Conservation (phyloP, 306 rosid genomes). For the Gastrolobium bilobum region DNA sequence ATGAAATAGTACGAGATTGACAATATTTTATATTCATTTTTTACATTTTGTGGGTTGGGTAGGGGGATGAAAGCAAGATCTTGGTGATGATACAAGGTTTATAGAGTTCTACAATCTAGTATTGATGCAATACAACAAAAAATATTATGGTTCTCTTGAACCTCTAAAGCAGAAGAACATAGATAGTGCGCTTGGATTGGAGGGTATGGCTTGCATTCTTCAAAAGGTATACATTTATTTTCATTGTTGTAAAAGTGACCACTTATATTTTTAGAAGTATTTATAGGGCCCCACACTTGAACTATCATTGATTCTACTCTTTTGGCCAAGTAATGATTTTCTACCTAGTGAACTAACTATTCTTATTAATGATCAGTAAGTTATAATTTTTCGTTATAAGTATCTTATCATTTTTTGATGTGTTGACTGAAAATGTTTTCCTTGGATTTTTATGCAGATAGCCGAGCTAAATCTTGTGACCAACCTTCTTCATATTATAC, state of each 20-base stretch:
- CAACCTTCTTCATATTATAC: too few species aligned
- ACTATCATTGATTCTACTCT: conserved; percentile 1
- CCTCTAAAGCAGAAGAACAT: conserved; percentile 93
- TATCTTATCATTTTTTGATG: too few species aligned
- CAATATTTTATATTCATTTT: conserved; percentile 29
- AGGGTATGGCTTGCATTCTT: conserved; percentile 94
- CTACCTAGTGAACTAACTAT: too few species aligned
- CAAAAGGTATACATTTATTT: conserved; percentile 70
- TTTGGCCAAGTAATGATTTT: too few species aligned
- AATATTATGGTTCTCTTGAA: conserved; percentile 83
- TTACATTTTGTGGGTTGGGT: conserved; percentile 32
- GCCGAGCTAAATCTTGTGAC: too few species aligned
- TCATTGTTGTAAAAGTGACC: conserved; percentile 29
- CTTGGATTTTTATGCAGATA: too few species aligned
- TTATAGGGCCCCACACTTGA: background rate
- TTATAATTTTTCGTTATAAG: too few species aligned
- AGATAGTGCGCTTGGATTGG: conserved; percentile 96
- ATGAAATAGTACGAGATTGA: conserved; percentile 30
- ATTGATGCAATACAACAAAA: conserved; percentile 96
- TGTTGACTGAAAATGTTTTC: too few species aligned
- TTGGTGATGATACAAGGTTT: conserved; percentile 85
- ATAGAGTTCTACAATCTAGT: conserved; percentile 95
- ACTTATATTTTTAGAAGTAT: conserved; percentile 21
- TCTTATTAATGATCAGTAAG: too few species aligned
- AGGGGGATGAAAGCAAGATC: conserved; percentile 70